A percentile compares a stretch with the other conserved stretches of the same genome.
These are phyloP conservation scores for Lachancea sp. DNA, from an alignment of 805 yeast species.

Conservation along the genomic window DNA sequence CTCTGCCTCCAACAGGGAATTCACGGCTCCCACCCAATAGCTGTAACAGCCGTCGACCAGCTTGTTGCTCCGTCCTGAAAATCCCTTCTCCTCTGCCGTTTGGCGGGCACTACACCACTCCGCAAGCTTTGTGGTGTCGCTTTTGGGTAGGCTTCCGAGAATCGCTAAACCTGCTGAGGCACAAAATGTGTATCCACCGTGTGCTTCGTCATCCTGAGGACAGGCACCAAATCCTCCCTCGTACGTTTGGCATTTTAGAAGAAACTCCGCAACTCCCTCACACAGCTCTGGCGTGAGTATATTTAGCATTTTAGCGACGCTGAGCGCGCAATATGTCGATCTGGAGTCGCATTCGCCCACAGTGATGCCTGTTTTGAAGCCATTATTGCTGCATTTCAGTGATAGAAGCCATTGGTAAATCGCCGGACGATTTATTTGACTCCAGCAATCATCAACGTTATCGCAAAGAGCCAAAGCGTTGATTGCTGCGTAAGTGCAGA, in stretches of 20 bases:
- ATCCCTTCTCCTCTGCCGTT: constrained; percentile 70
- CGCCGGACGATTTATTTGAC: constrained; percentile 37
- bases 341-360: constrained; percentile 81
- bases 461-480: constrained; percentile 52
- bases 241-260: constrained; percentile 70
- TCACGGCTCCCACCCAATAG: constrained; percentile 91
- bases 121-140: constrained; percentile 45
- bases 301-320: constrained; percentile 58
- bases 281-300: constrained; percentile 56
- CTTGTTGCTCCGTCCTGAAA: constrained; percentile 86
- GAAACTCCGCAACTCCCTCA: constrained; percentile 50
- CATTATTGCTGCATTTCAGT: constrained; percentile 64
- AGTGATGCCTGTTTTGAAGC: constrained; percentile 41
- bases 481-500: constrained; percentile 75
- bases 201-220: constrained; percentile 78
- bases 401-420: constrained; percentile 59
- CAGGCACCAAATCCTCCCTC: constrained; percentile 94
- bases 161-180: constrained; percentile 61
- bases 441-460: constrained; percentile 38
- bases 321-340: constrained; percentile 82
- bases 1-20: constrained; percentile 38
- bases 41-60: constrained; percentile 94
- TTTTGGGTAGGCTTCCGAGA: constrained; percentile 36
- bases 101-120: constrained; percentile 74
- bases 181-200: constrained; percentile 95